Evolutionary conservation across 164 flowering plant genomes (phyloP), one percentile per base, ranked within the genome.

Genomic region (Umbellularia californica): DNA sequence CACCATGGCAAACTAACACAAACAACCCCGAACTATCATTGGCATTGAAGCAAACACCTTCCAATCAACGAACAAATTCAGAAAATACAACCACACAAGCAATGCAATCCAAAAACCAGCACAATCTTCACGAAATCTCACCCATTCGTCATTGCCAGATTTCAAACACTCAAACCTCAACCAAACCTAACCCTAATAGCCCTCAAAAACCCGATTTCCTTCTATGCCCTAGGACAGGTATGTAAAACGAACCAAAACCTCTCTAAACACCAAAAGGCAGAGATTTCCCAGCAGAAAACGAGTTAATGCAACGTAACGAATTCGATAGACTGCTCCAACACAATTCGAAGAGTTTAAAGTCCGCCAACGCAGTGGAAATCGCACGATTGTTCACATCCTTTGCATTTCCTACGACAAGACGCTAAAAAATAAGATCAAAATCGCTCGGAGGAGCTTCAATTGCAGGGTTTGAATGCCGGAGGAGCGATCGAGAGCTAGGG

Each of bases 211-310:
- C 13, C 63, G 63, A 70, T 58, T 10, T 47, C 17, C 23, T 35
- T 5, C 9, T 68, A 63, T 75, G 73, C 77, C 77, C 72, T 75
- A 75, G 33, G 33, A 30, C 33, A 30, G 20, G n/a, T 75, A 69
- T 25, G 24, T 50, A 58, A 28, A 69, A 50, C 65, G 12, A 63
- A 50, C 13, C n/a, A 74, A 17, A 33, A 22, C 3, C n/a, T 10
- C 20, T 7, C 25, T 51, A 15, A 17, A 70, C 5, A 14, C 62
- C 19, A 13, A 19, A 35, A 10, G 63, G 13, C 5, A 50, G 14
- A 52, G 10, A 24, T 51, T 50, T 5, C 3, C 3, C 68, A 50
- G 52, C 5, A 2, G 30, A n/a, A 19, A 5, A 6, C 71, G 20
- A 50, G 12, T 41, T 22, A 63, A 28, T 23, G 47, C 68, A 17